phyloP scores from a whole-genome alignment of 2,329 filamentous ascomycete genomes.

The Alternaria rosae region DNA sequence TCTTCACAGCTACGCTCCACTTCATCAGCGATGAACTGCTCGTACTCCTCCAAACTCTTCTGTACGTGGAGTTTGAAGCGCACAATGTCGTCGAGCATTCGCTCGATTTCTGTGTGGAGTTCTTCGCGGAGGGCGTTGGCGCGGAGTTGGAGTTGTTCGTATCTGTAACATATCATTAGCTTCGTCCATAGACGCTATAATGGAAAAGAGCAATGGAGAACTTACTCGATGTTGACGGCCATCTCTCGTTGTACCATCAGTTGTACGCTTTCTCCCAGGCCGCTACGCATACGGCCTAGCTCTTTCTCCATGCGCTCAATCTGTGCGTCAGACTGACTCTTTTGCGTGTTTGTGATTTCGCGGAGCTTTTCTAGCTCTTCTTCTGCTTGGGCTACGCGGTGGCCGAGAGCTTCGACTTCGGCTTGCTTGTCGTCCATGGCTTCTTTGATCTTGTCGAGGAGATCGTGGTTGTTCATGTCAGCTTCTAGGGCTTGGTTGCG shows the following conservation, averaged over 20 bases:
- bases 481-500: slow-evolving; percentile 82
- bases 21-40: slow-evolving; percentile 90
- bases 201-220: too few relatives aligned
- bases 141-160: slow-evolving; percentile 87
- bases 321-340: slow-evolving; percentile 86
- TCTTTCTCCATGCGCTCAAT: slow-evolving; percentile 99
- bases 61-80: slow-evolving; percentile 99
- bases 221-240: slow-evolving; percentile 93
- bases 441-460: slow-evolving; percentile 93
- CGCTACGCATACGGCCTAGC: slow-evolving; percentile 87
- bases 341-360: slow-evolving; percentile 84
- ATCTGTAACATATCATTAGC: slow-evolving; percentile 60
- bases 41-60: slow-evolving; percentile 90
- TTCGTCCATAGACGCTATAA: too few relatives aligned
- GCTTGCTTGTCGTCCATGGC: slow-evolving; percentile 94
- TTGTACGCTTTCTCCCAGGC: slow-evolving; percentile 84
- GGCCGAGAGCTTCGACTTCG: slow-evolving; percentile 90
- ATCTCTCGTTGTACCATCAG: slow-evolving; percentile 94
- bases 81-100: slow-evolving; percentile 95
- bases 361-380: slow-evolving; percentile 95
- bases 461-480: slow-evolving; percentile 93
- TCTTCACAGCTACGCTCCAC: slow-evolving; percentile 71
- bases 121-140: slow-evolving; percentile 90
- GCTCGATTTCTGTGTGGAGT: slow-evolving; percentile 95
- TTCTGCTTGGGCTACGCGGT: slow-evolving; percentile 85